Base-by-base conservation (phyloP, 2,329 filamentous ascomycete genomes). In the Fusarium multiceps region DNA sequence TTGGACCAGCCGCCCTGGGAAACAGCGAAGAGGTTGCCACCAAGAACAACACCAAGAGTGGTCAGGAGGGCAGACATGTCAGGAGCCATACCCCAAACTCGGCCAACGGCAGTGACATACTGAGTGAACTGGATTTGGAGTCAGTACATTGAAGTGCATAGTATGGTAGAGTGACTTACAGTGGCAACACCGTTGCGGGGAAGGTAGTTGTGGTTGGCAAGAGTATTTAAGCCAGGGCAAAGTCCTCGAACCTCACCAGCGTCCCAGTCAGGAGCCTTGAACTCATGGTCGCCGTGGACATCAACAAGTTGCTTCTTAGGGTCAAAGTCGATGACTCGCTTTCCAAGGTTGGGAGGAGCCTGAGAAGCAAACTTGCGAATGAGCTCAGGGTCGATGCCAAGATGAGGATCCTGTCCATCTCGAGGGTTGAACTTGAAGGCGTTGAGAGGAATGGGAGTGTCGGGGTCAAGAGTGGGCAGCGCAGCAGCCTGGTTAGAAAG, bases 1-100 rank as follows among this genome's bases (percentile, higher is more conserved):
- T 80, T 78, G 16, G 80, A 78, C 50, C 63, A 71, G 4, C 68
- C 68, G 2, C 68, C 68, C 74, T 75, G 27, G 67, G 67, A 56
- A 76, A 78, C 37, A 7, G 68, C 37, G 30, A 71, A 23, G 2
- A 70, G 57, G 50, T 78, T 75, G n/a, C 84, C 84, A 13, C 85
- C 85, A 42, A 87, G 40, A 54, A 74, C 71, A 13, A 71, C 56
- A 43, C 58, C 65, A 10, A 72, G 27, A 4, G 67, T 70, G 3
- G 67, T 68, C 50, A 70, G 58, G 4, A 70, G 6, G 3, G 50
- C 10, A 1, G 67, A 63, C 25, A 70, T 51, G 13, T 70, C 67
- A 1, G 62, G 58, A 4, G 67, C 49, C 67, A 70, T 70, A 4
- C 67, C 67, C 67, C 67, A 70, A 30, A 70, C 67, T 25, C 70